phyloP scores from a whole-genome alignment of 2,329 filamentous ascomycete genomes.

The Nothomitra cinnamomea region DNA sequence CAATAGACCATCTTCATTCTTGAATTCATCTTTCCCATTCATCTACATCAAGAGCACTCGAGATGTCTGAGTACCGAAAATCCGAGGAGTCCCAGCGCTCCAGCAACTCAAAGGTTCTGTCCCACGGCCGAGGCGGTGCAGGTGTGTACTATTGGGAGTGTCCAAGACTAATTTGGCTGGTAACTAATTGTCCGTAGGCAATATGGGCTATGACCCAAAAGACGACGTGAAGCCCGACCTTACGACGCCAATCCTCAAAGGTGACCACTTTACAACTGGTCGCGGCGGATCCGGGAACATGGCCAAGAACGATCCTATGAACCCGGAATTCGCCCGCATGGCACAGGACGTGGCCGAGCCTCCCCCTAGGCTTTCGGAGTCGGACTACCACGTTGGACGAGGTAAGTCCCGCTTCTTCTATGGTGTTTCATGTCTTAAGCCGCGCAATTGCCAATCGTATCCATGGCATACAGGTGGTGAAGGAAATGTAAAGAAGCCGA shows the following conservation, averaged over 20 bases:
- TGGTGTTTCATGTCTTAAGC: not conserved
- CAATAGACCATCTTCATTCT: too few species aligned
- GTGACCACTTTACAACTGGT: slow-evolving; percentile 71
- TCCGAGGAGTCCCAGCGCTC: slow-evolving; percentile 3
- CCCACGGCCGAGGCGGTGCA: slow-evolving; percentile 63
- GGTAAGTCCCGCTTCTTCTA: not conserved
- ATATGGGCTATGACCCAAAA: slow-evolving; percentile 26
- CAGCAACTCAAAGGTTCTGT: slow-evolving; percentile 19
- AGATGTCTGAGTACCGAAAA: not conserved
- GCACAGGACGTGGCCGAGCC: slow-evolving; percentile 63
- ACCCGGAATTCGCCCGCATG: slow-evolving; percentile 49
- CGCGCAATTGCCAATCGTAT: not conserved
- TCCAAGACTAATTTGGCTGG: not conserved
- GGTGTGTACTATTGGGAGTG: slow-evolving; percentile 25
- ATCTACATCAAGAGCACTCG: not conserved
- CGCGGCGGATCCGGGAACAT: slow-evolving; percentile 83
- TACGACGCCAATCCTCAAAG: slow-evolving; percentile 68
- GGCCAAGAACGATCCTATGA: slow-evolving; percentile 54
- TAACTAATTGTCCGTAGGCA: slow-evolving; percentile 21
- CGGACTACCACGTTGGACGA: slow-evolving; percentile 1
- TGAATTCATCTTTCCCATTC: too few species aligned
- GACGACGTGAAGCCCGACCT: slow-evolving; percentile 34
- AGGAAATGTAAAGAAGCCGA: slow-evolving; percentile 14
- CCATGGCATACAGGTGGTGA: slow-evolving; percentile 11
- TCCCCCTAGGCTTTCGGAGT: not conserved